These are phyloP conservation scores for Xerocomellus chrysenteron DNA, from an alignment of 768 basidiomycete species.

Conservation along the genomic window DNA sequence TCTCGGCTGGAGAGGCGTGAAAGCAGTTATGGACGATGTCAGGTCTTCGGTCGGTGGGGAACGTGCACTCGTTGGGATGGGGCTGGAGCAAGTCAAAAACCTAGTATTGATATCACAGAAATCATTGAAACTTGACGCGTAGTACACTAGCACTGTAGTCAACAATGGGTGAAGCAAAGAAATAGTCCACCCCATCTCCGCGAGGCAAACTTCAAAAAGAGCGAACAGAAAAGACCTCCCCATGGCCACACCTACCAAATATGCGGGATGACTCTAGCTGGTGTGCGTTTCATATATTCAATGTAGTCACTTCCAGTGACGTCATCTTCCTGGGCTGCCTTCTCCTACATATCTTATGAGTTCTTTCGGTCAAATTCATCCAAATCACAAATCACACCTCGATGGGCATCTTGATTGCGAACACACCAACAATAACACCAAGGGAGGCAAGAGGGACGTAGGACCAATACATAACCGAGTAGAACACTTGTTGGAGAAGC, in stretches of 20 bases:
- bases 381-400: constrained; percentile 25
- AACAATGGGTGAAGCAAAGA: not conserved
- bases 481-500: constrained; percentile 25
- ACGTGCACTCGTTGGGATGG: constrained; percentile 41
- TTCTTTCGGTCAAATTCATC: not conserved
- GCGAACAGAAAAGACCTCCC: not conserved
- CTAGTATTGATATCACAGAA: constrained; percentile 38
- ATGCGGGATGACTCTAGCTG: constrained; percentile 31
- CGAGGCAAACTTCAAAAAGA: not conserved
- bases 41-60: constrained; percentile 46
- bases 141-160: constrained; percentile 11
- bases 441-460: constrained; percentile 34
- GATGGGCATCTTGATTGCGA: constrained; percentile 35
- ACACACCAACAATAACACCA: constrained; percentile 21
- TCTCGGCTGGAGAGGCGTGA: constrained; percentile 46
- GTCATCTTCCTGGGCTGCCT: constrained; percentile 26
- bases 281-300: constrained; percentile 30
- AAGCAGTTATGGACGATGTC: constrained; percentile 52
- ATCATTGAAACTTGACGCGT: constrained; percentile 17
- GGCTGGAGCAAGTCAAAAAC: constrained; percentile 41
- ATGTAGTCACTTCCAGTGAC: constrained; percentile 26
- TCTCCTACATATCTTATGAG: constrained; percentile 24
- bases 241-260: constrained; percentile 24
- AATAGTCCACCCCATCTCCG: not conserved
- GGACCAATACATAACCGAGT: constrained; percentile 34